These are phyloP conservation scores for Ustulina deusta DNA, from an alignment of 2,329 filamentous ascomycete genomes.

Conservation along the genomic window DNA sequence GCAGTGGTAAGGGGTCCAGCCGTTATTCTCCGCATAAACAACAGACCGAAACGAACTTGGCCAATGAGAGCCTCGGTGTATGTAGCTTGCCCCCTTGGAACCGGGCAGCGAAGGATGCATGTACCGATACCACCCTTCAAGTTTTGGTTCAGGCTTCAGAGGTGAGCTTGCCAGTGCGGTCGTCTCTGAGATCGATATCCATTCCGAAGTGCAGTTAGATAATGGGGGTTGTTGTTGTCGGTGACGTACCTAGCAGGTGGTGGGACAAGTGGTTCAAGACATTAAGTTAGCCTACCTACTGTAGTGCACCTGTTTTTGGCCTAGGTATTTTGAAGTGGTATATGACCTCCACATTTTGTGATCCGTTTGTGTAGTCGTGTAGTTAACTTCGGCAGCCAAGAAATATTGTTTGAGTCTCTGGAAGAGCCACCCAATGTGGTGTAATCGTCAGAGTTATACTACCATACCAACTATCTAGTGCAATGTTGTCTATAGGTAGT, in stretches of 20 bases:
- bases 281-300: slow-evolving; percentile 3
- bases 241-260: slow-evolving; percentile 5
- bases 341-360: not conserved
- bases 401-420: not conserved
- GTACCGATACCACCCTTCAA: slow-evolving; percentile 30
- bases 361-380: not conserved
- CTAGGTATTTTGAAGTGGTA: not conserved
- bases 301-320: not conserved
- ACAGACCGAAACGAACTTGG: slow-evolving; percentile 29
- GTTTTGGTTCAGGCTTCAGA: not conserved
- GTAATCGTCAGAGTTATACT: too few relatives aligned
- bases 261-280: slow-evolving; percentile 25
- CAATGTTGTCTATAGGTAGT: too few relatives aligned
- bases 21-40: slow-evolving; percentile 43
- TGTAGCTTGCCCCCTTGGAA: slow-evolving; percentile 13
- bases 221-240: not conserved
- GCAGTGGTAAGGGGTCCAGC: slow-evolving; percentile 26
- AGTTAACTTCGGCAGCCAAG: not conserved
- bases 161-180: not conserved
- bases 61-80: slow-evolving; percentile 31
- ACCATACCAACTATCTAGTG: too few relatives aligned
- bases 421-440: not conserved
- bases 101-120: slow-evolving; percentile 35
- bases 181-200: not conserved
- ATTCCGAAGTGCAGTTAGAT: not conserved